Evolutionary conservation across 192 early-diverging fungal species (phyloP), one percentile per base, ranked within the genome.

Genomic region (Spizellomyces punctatus): DNA sequence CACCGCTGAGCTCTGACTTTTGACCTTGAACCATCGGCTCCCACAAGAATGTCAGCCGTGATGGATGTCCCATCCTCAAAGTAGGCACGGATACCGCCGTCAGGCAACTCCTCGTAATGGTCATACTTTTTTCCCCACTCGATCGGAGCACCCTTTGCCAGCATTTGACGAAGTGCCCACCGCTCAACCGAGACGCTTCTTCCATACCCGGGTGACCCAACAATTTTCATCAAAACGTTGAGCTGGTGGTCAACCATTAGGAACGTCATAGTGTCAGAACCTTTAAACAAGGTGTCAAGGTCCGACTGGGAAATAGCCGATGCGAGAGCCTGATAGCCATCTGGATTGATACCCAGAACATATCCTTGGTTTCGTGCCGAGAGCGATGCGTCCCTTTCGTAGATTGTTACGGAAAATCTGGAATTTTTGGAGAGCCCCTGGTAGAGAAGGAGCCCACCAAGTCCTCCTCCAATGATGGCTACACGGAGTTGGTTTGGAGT

Each of bases 391-490:
- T 73, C 71, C 6, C 71, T 61, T 57, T 73, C 71, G 64, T 66
- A 73, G 63, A 73, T 41, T 5, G 71, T 73, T 43, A 66, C 27
- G 43, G 58, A 17, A 48, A 71, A 41, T 10, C 17, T 14, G 12
- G 56, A 6, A 14, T 46, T 19, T 36, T 60, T 19, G 2, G 41
- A 58, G 5, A 71, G 60, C 36, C 3, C 42, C 10, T 61, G 66
- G 5, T 14, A 44, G 17, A 68, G 66, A 68, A n/a, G 14, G 21
- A 70, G 60, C 8, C 60, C 60, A 45, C 69, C 69, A 27, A 71
- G 19, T 17, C 69, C 69, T 46, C 59, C 69, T 8, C 69, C 69
- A 9, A 71, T 66, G 22, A 71, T 71, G 63, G 69, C 69, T 36
- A 71, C 43, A 21, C 4, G 64, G 1, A 66, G 43, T 36, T 36